A percentile compares a stretch with the other conserved stretches of the same genome.
phyloP scores from a whole-genome alignment of 1,139 yeast species.

The Diutina pseudorugosa region DNA sequence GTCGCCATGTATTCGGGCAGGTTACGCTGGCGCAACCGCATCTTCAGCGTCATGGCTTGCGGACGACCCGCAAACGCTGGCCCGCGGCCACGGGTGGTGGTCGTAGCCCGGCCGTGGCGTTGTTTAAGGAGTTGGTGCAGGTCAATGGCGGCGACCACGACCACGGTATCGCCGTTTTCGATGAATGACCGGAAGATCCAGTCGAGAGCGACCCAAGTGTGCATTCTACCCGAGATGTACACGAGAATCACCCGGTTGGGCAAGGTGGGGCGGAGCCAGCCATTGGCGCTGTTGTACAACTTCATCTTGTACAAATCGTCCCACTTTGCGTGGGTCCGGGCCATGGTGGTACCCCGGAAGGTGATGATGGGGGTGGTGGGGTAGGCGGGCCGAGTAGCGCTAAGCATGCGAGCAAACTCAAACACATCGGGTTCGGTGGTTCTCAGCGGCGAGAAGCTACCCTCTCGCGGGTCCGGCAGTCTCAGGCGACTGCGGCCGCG shows the following conservation, averaged over 20 bases:
- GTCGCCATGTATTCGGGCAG: slow-evolving; percentile 22
- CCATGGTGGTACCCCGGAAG: slow-evolving; percentile 38
- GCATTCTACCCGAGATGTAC: slow-evolving; percentile 56
- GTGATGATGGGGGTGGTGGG: slow-evolving; percentile 43
- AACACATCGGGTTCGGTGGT: slow-evolving; percentile 8
- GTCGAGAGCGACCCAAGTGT: slow-evolving; percentile 74
- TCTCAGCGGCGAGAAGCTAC: slow-evolving; percentile 7
- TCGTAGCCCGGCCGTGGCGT: background rate
- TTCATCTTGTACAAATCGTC: slow-evolving; percentile 24
- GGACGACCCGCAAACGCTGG: slow-evolving; percentile 9
- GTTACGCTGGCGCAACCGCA: slow-evolving; percentile 21
- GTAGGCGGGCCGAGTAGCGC: slow-evolving; percentile 15
- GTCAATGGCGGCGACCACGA: slow-evolving; percentile 37
- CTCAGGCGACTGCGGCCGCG: slow-evolving; percentile 1
- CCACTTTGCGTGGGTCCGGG: slow-evolving; percentile 33
- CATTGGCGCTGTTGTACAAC: slow-evolving; percentile 14
- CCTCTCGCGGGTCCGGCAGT: slow-evolving; percentile 3
- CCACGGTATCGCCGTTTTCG: slow-evolving; percentile 52
- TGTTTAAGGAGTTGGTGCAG: slow-evolving; percentile 3
- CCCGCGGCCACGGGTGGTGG: background rate
- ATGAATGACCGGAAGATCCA: slow-evolving; percentile 44
- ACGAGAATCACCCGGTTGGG: slow-evolving; percentile 47
- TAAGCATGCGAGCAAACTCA: slow-evolving; percentile 5
- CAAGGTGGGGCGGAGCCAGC: slow-evolving; percentile 22
- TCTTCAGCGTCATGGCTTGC: slow-evolving; percentile 20